Evolutionary conservation across 2,329 filamentous ascomycete genomes (phyloP).

Genomic region (Aureobasidium sp.): DNA sequence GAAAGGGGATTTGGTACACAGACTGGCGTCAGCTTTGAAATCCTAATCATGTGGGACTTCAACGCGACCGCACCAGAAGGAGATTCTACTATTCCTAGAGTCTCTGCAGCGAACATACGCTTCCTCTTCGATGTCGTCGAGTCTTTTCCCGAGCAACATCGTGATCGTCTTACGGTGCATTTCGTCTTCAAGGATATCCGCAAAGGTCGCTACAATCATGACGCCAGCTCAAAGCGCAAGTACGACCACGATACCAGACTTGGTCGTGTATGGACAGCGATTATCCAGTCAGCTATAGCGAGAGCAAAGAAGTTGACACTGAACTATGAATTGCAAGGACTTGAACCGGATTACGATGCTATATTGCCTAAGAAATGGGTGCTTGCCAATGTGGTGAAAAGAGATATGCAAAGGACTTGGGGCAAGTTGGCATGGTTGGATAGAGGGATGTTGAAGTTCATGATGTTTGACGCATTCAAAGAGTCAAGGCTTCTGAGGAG

Average conservation of each 20-base stretch:
- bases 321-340: not conserved
- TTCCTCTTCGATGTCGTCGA: not conserved
- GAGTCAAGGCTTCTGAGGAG: not conserved
- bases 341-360: not conserved
- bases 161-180: not conserved
- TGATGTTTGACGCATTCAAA: slow-evolving; percentile 3
- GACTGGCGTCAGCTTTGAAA: not conserved
- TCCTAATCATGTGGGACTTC: slow-evolving; percentile 4
- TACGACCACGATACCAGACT: not conserved
- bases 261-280: not conserved
- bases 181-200: not conserved
- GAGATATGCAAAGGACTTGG: not conserved
- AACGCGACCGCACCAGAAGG: not conserved
- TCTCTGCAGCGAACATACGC: not conserved
- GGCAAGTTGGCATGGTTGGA: not conserved
- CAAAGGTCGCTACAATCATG: not conserved
- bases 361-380: not conserved
- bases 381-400: not conserved
- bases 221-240: not conserved
- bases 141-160: not conserved
- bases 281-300: not conserved
- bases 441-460: not conserved
- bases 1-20: no score
- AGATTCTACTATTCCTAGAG: not conserved
- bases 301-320: not conserved